phyloP scores from a whole-genome alignment of 2,329 filamentous ascomycete genomes.

The Alternaria arborescens region DNA sequence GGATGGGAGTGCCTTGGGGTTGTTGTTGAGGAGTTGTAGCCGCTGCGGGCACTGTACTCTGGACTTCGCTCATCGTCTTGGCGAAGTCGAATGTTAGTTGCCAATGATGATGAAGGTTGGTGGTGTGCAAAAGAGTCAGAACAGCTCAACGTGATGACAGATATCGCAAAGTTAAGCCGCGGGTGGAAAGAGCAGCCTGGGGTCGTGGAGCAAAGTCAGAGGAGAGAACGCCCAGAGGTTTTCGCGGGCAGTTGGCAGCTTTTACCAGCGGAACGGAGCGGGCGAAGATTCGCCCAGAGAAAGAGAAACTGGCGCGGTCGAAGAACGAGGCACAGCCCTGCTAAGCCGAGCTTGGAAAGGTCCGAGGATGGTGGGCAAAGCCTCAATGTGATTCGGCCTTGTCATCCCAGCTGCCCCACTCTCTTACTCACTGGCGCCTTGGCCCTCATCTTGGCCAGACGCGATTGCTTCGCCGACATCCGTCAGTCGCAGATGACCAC shows the following conservation, averaged over 20 bases:
- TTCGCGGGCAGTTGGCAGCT: constrained; percentile 11
- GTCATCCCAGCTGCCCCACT: background rate
- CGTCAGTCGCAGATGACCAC: constrained; percentile 6
- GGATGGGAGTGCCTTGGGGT: constrained; percentile 44
- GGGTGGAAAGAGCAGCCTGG: constrained; percentile 10
- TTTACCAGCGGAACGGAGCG: constrained; percentile 13
- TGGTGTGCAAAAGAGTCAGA: background rate
- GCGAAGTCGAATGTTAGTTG: constrained; percentile 8
- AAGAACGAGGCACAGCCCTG: background rate
- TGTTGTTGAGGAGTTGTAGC: constrained; percentile 43
- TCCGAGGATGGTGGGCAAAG: background rate
- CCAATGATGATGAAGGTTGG: background rate
- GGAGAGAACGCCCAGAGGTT: constrained; percentile 18
- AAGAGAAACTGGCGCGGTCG: constrained; percentile 5
- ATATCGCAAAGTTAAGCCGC: constrained; percentile 3
- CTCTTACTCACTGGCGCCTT: constrained; percentile 6
- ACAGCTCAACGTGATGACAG: constrained; percentile 9
- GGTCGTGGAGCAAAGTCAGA: constrained; percentile 15
- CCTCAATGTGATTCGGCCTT: constrained; percentile 2
- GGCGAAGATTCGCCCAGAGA: constrained; percentile 16
- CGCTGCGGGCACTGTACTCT: constrained; percentile 33
- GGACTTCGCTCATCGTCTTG: constrained; percentile 30
- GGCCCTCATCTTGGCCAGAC: constrained; percentile 4
- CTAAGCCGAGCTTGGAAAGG: constrained; percentile 1
- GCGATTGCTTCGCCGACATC: constrained; percentile 2